Base-by-base conservation (phyloP, 768 basidiomycete species). In the Suillus subluteus region DNA sequence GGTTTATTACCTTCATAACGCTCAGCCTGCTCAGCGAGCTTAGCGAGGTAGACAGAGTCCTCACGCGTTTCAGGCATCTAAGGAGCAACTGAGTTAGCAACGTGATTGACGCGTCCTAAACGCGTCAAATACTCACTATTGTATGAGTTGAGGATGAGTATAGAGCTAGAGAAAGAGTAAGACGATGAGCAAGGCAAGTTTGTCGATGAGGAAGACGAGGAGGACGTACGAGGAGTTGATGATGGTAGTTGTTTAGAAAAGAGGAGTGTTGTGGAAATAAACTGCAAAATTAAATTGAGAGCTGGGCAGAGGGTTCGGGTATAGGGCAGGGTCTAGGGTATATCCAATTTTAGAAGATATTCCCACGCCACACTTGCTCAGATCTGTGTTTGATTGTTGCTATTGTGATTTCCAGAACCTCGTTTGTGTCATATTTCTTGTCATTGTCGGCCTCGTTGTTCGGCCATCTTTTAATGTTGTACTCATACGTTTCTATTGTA, bases 1-100 rank as follows among this genome's bases (percentile, higher is more conserved):
- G 21, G 3, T 44, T 35, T 77, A 83, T 61, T 54, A 91, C 96
- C 96, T 86, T 98, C 96, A 80, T 98, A 99, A 62, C 97, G 96
- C 88, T 99, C 96, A 75, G 97, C 97, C 86, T 98, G 96, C 86
- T 98, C 96, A 79, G 95, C 95, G 86, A 98, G 95, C 94, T 99
- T 99, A 85, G 97, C 96, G 83, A 98, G 96, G 88, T 98, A 99
- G 82, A 99, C 96, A 75, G 92, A 95, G 82, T 96, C 94, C 89
- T 96, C 95, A 78, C 95, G 94, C 58, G 76, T 72, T 77, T 91
- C 90, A 78, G 89, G 79, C 92, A 93, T 93, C 91, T 92, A 37
- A 62, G 55, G 44, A 62, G 58, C 37, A 32, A 26, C 26, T 26
- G 26, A 26, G 58, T 75, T 37, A 76, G 69, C 41, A 56, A 69